phyloP scores from a whole-genome alignment of 1,139 yeast species.

The Candida smagusa region DNA sequence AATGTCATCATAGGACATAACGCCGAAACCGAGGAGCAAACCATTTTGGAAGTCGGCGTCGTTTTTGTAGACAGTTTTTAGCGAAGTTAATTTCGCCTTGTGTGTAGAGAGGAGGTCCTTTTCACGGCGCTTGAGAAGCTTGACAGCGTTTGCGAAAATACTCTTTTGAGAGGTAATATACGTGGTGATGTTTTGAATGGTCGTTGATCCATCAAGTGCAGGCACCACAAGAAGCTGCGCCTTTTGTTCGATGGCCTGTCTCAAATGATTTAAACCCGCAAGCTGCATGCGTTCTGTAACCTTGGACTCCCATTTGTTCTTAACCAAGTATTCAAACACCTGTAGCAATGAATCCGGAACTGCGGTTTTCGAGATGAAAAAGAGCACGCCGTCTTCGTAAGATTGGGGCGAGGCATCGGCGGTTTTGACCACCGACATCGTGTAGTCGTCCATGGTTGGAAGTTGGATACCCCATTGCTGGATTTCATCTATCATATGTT shows the following conservation, averaged over 20 bases:
- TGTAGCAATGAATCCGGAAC: constrained; percentile 47
- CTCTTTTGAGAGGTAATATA: constrained; percentile 42
- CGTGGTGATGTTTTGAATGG: constrained; percentile 10
- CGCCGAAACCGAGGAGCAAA: constrained; percentile 54
- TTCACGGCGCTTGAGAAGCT: constrained; percentile 47
- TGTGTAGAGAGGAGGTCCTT: constrained; percentile 45
- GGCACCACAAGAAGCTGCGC: constrained; percentile 25
- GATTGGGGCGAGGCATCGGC: constrained; percentile 5
- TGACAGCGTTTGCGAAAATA: constrained; percentile 44
- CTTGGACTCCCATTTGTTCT: constrained; percentile 38
- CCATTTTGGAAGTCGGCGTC: constrained; percentile 57
- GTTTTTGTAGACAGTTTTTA: constrained; percentile 54
- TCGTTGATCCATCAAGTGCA: constrained; percentile 24
- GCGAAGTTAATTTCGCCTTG: constrained; percentile 42
- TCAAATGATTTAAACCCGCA: constrained; percentile 58
- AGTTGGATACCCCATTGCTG: constrained; percentile 39
- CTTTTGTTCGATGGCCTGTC: constrained; percentile 49
- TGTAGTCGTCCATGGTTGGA: constrained; percentile 47
- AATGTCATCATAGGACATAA: constrained; percentile 51
- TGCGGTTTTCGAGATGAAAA: constrained; percentile 33
- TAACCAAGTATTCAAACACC: constrained; percentile 52
- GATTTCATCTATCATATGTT: constrained; percentile 29
- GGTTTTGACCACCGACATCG: constrained; percentile 32
- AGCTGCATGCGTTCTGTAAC: constrained; percentile 48
- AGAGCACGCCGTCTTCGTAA: constrained; percentile 37